Percentiles rank a stretch among this genome's conserved stretches.
These are phyloP conservation scores for Austroboletus festivus DNA, from an alignment of 768 basidiomycete genomes.

Conservation along the genomic window DNA sequence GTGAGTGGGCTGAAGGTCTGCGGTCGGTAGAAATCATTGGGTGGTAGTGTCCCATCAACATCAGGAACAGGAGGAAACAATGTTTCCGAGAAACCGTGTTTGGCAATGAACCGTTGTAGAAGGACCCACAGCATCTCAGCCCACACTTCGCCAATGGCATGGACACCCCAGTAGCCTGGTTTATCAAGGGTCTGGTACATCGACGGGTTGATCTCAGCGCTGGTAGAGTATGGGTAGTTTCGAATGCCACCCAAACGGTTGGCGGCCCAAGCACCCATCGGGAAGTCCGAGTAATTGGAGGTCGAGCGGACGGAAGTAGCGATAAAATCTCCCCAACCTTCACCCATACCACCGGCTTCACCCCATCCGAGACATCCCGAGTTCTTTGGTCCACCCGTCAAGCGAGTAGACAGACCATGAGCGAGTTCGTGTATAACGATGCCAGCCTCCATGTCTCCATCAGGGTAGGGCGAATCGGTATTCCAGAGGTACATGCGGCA, in stretches of 20 bases:
- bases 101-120: conserved; percentile 67
- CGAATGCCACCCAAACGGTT: conserved; percentile 75
- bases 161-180: conserved; percentile 91
- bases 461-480: conserved; percentile 83
- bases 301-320: conserved; percentile 85
- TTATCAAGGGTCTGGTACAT: conserved; percentile 94
- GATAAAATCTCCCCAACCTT: conserved; percentile 94
- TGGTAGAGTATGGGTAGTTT: conserved; percentile 84
- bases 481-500: conserved; percentile 99
- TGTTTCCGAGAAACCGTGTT: conserved; percentile 75
- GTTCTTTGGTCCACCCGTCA: conserved; percentile 92
- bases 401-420: conserved; percentile 89
- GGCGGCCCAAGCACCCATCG: conserved; percentile 96
- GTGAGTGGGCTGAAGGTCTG: conserved; percentile 30
- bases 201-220: conserved; percentile 77
- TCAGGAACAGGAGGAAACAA: conserved; percentile 79
- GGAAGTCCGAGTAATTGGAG: conserved; percentile 66
- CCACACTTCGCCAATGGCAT: conserved; percentile 94
- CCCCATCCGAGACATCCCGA: conserved; percentile 95
- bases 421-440: conserved; percentile 91
- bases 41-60: conserved; percentile 60
- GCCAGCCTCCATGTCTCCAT: conserved; percentile 94
- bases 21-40: conserved; percentile 66
- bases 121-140: conserved; percentile 86
- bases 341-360: conserved; percentile 96